phyloP scores from a whole-genome alignment of 768 basidiomycete species.

The Pleurotus platypus region DNA sequence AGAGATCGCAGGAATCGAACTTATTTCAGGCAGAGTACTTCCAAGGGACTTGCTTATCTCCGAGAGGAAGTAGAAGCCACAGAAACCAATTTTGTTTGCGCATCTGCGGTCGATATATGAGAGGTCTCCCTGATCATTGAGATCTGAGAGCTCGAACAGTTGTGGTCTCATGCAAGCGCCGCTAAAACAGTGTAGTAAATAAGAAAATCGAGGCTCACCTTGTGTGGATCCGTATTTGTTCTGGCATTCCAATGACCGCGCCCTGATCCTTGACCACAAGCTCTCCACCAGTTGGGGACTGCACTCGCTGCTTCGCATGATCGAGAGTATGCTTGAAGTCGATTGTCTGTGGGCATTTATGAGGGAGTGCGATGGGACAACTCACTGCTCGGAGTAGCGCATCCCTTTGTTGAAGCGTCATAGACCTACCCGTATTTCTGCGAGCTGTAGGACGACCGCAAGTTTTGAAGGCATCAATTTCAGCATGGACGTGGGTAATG shows the following conservation, averaged over 20 bases:
- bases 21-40: no score
- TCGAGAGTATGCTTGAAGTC: slow-evolving; percentile 59
- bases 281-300: slow-evolving; percentile 67
- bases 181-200: no score
- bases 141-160: slow-evolving; percentile 34
- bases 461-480: slow-evolving; percentile 58
- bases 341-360: slow-evolving; percentile 47
- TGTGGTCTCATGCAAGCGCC: slow-evolving; percentile 39
- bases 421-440: slow-evolving; percentile 52
- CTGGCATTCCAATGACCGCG: slow-evolving; percentile 66
- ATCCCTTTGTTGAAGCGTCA: slow-evolving; percentile 59
- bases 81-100: slow-evolving; percentile 69
- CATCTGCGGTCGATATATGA: slow-evolving; percentile 19
- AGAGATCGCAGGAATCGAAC: not conserved
- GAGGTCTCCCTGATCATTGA: slow-evolving; percentile 31
- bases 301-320: slow-evolving; percentile 58
- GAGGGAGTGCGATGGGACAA: slow-evolving; percentile 4
- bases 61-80: slow-evolving; percentile 67
- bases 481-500: slow-evolving; percentile 46
- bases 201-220: slow-evolving; percentile 31
- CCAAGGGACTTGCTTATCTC: not conserved
- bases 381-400: slow-evolving; percentile 62
- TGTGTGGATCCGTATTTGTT: slow-evolving; percentile 59
- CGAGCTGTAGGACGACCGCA: slow-evolving; percentile 55
- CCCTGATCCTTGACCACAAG: slow-evolving; percentile 65